Evolutionary conservation across 352 stramenopile species (phyloP).

Genomic region (Phytophthora macrochlamydospora): DNA sequence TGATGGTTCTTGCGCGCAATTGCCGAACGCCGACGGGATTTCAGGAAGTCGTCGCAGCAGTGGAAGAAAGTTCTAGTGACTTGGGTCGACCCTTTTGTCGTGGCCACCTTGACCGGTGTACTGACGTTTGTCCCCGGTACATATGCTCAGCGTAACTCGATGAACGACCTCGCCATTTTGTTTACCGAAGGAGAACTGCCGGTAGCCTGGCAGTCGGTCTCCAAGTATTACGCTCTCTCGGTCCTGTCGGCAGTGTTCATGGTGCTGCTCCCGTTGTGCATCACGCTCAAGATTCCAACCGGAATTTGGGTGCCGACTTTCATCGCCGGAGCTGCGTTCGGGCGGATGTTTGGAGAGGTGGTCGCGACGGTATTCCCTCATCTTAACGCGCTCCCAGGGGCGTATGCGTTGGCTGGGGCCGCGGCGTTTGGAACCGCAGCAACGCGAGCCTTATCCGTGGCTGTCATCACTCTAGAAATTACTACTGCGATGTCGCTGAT

Average conservation of each 20-base stretch:
- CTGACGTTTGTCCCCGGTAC: constrained; percentile 76
- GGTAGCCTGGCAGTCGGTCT: constrained; percentile 50
- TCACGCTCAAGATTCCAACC: constrained; percentile 81
- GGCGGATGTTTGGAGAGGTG: constrained; percentile 77
- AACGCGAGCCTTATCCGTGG: constrained; percentile 81
- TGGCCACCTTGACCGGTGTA: constrained; percentile 65
- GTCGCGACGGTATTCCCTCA: constrained; percentile 38
- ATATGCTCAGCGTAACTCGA: constrained; percentile 59
- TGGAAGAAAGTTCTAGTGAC: constrained; percentile 60
- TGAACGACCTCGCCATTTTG: constrained; percentile 65
- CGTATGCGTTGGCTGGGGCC: constrained; percentile 81
- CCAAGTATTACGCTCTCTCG: constrained; percentile 72
- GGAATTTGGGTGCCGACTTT: constrained; percentile 89
- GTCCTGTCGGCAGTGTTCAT: constrained; percentile 57
- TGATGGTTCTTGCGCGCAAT: constrained; percentile 69
- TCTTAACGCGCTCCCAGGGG: constrained; percentile 47
- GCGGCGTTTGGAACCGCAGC: constrained; percentile 71
- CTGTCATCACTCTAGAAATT: constrained; percentile 89
- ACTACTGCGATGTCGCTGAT: constrained; percentile 84
- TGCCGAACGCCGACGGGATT: constrained; percentile 41
- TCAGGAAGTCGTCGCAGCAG: constrained; percentile 43
- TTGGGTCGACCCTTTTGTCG: constrained; percentile 70
- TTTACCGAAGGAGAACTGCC: constrained; percentile 63
- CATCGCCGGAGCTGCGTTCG: constrained; percentile 81
- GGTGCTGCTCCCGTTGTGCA: constrained; percentile 78